Evolutionary conservation across 805 yeast genomes (phyloP).

Genomic region (Blastobotrys peoriensis): DNA sequence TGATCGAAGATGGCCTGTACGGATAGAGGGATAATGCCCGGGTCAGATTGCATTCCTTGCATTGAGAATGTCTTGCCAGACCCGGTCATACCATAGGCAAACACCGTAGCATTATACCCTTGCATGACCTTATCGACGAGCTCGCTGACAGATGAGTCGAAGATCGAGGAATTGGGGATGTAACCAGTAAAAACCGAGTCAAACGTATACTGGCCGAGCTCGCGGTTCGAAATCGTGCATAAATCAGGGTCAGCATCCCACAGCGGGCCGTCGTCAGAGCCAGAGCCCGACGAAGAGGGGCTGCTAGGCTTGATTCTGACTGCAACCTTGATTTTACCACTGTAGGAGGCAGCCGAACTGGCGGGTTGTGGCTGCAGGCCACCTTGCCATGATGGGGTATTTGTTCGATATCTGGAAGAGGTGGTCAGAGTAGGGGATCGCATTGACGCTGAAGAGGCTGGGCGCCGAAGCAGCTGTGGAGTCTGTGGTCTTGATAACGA

Average conservation of each 20-base stretch:
- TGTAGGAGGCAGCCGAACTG: conserved; percentile 33
- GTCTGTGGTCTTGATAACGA: conserved; percentile 20
- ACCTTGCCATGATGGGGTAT: conserved; percentile 17
- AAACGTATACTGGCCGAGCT: conserved; percentile 61
- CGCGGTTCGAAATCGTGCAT: conserved; percentile 41
- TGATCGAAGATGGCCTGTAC: conserved; percentile 52
- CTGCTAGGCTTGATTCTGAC: conserved; percentile 65
- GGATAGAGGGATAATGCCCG: conserved; percentile 69
- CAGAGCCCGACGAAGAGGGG: conserved; percentile 5
- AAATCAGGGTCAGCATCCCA: conserved; percentile 42
- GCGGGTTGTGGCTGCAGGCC: conserved; percentile 1
- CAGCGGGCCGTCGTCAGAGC: conserved; percentile 15
- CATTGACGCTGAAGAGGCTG: conserved; percentile 23
- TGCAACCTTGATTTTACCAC: conserved; percentile 70
- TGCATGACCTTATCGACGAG: conserved; percentile 51
- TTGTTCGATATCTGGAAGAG: conserved; percentile 16
- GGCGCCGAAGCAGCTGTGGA: conserved; percentile 21
- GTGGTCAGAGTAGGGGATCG: conserved; percentile 21
- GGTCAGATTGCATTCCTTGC: conserved; percentile 60
- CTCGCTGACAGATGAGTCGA: conserved; percentile 47
- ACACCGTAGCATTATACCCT: conserved; percentile 82
- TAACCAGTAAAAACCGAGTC: conserved; percentile 71
- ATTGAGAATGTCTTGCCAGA: conserved; percentile 86
- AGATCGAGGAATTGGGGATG: conserved; percentile 52
- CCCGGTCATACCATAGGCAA: conserved; percentile 95